A percentile compares a stretch with the other conserved stretches of the same genome.
phyloP scores from a whole-genome alignment of 345 rosid genomes.

The Pseudoturritis turrita region DNA sequence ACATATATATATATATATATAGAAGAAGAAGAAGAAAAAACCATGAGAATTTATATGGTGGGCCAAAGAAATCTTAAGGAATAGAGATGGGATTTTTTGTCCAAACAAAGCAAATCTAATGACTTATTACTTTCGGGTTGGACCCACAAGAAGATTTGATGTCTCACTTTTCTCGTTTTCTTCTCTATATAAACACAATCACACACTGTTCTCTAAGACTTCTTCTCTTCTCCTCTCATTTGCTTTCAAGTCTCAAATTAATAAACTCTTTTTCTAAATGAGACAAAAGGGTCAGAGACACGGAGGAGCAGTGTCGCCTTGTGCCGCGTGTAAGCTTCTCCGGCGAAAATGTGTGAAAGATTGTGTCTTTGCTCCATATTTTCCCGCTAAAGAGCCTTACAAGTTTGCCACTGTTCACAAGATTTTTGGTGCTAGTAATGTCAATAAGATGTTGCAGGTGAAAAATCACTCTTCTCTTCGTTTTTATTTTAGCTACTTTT shows the following conservation, averaged over 20 bases:
- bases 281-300: conserved; percentile 47
- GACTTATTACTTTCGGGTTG: conserved; percentile 21
- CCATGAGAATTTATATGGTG: conserved; percentile 13
- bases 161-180: conserved; percentile 15
- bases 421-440: conserved; percentile 97
- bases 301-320: conserved; percentile 62
- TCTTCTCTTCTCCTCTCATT: conserved; percentile 14
- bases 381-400: conserved; percentile 82
- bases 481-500: background rate
- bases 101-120: conserved; percentile 30
- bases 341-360: conserved; percentile 75
- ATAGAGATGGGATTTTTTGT: conserved; percentile 23
- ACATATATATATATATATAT: background rate
- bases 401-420: conserved; percentile 86
- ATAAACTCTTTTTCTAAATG: conserved; percentile 30
- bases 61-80: conserved; percentile 32
- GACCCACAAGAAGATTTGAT: conserved; percentile 30
- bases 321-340: conserved; percentile 92
- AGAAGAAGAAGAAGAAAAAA: background rate
- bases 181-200: conserved; percentile 25
- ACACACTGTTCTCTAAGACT: background rate
- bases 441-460: conserved; percentile 92
- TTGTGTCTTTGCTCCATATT: conserved; percentile 86
- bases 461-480: conserved; percentile 4
- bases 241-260: background rate